Conservation (phyloP, 306 rosid species). For the Vigna reflexopilosa region DNA sequence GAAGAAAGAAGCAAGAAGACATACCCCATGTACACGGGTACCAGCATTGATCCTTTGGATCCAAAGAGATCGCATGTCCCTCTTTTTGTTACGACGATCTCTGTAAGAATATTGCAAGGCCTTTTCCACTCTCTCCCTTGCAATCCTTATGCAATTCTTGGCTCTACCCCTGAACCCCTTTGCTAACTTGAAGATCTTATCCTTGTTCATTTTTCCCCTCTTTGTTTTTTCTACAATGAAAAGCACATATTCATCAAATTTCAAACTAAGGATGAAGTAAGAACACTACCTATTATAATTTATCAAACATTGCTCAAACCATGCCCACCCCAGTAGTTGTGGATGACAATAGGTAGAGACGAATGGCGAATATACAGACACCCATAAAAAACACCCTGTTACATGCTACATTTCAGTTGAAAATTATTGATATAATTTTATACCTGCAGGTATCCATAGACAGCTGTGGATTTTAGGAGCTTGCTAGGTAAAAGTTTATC, state of each 20-base stretch:
- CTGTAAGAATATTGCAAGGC: slow-evolving; percentile 97
- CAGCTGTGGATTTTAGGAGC: no score
- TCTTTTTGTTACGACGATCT: slow-evolving; percentile 95
- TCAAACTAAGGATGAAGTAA: neutral
- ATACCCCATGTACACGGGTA: slow-evolving; percentile 87
- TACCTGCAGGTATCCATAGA: no score
- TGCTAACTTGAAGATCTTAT: slow-evolving; percentile 84
- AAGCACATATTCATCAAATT: slow-evolving; percentile 20
- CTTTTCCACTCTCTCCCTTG: slow-evolving; percentile 98
- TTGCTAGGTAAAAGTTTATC: no score
- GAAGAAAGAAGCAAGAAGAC: slow-evolving; percentile 32
- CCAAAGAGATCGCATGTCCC: slow-evolving; percentile 98
- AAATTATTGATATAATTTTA: no score
- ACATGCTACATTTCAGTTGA: no score
- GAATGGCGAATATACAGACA: no score
- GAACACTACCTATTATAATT: neutral
- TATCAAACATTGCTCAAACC: neutral
- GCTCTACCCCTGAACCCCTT: slow-evolving; percentile 99
- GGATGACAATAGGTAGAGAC: no score
- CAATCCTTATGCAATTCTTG: slow-evolving; percentile 93
- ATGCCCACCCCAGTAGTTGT: neutral
- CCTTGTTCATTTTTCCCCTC: slow-evolving; percentile 71
- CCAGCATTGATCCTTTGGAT: slow-evolving; percentile 95
- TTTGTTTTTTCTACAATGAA: slow-evolving; percentile 20
- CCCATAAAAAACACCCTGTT: no score